Base-by-base conservation (phyloP, 495 filamentous ascomycete genomes). In the Staphylotrichum longicolle region DNA sequence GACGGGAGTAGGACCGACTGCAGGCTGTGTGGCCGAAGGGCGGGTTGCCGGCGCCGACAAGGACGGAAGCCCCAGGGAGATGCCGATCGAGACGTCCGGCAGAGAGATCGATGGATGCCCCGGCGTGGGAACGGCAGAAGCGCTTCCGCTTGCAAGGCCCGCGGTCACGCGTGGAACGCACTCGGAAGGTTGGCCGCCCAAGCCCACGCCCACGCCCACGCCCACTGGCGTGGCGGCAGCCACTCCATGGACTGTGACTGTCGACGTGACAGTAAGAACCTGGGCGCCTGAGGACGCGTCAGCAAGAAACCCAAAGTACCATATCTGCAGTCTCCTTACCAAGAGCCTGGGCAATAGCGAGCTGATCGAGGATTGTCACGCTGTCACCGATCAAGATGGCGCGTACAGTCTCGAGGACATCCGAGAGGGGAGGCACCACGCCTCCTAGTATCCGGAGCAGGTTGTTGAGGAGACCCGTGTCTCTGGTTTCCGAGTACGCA, bases 391-490 rank as follows among this genome's bases (percentile, higher is more conserved):
- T 20, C 46, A 59, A 20, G 45, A 58, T 7, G 3, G 3, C 4
- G 15, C 56, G 34, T 10, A 58, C 3, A 32, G 32, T 41, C 33
- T 58, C 45, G 6, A 57, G 35, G 5, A 41, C 42, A 34, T 49
- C 57, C 12, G 46, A 50, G 2, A 59, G 35, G 14, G 51, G 51
- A 50, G 59, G 50, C 20, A 54, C 35, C 8, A 35, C 32, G 8
- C 45, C 50, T 7, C 41, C 27, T 5, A 62, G 40, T 3, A 42
- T 0, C 2, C 37, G n/a, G 3, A 44, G 11, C 2, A 59, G 11
- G 10, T 59, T 62, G 42, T 56, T 56, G 52, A 55, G 59, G 8
- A 62, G 37, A 5, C 47, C 35, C 2, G 57, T 59, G 35, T 51
- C 37, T 11, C 20, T 7, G 3, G 42, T 61, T 7, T 45, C 33